Base-by-base conservation (phyloP, 2,329 filamentous ascomycete genomes). In the Reticulascus tulasneorum region DNA sequence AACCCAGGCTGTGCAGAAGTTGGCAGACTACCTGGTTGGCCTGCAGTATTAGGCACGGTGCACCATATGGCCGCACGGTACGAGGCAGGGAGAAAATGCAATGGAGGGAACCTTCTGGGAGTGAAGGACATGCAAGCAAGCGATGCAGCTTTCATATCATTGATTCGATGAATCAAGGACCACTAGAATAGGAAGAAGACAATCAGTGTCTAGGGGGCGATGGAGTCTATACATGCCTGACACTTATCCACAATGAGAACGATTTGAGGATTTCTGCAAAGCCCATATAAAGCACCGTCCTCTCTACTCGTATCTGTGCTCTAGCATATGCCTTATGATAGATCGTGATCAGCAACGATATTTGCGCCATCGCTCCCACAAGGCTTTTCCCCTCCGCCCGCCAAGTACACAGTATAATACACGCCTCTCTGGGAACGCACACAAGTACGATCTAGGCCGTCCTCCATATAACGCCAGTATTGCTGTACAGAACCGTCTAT, bases 1-100 rank as follows among this genome's bases (percentile, higher is more conserved):
- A 46, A 82, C 82, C 53, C 77, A 77, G 59, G 86, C 85, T 32
- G 85, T 94, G 49, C 86, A 91, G 71, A 73, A 79, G 53, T 76
- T 98, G 46, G 88, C 79, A 54, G 86, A 94, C 64, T 96, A 97
- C 72, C 79, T 95, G 47, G 81, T 86, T 61, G 75, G 78, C 53
- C 70, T 77, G 47, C 79, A 80, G 47, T 95, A 94, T 73, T 96
- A 80, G 71, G 46, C n/a, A n/a, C n/a, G n/a, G n/a, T n/a, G n/a
- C n/a, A n/a, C n/a, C n/a, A n/a, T n/a, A n/a, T n/a, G n/a, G n/a
- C n/a, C n/a, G n/a, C n/a, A n/a, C n/a, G n/a, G n/a, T n/a, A n/a
- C n/a, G n/a, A n/a, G n/a, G n/a, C n/a, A n/a, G n/a, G n/a, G n/a
- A n/a, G n/a, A n/a, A n/a, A n/a, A n/a, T n/a, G n/a, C n/a, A n/a